Conservation (phyloP, 1,284 basidiomycete species). For the Prillingera fragicola region DNA sequence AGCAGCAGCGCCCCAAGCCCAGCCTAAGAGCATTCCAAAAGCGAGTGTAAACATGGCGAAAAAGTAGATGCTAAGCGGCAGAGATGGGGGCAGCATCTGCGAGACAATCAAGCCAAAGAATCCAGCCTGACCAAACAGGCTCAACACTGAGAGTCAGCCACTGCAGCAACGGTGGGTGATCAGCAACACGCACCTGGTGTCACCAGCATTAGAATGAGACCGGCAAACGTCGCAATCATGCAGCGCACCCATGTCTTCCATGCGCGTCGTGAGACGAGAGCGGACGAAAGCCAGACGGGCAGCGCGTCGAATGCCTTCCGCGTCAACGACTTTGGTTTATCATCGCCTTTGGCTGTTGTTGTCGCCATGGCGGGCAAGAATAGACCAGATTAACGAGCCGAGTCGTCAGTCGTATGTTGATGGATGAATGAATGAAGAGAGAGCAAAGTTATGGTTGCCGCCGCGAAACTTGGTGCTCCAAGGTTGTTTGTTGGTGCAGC, state of each 20-base stretch:
- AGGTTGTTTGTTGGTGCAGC: too few relatives aligned
- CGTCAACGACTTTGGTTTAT: too few relatives aligned
- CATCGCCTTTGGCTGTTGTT: too few relatives aligned
- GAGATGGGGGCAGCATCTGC: constrained; percentile 41
- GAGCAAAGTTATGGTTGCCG: too few relatives aligned
- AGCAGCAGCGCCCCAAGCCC: constrained; percentile 66
- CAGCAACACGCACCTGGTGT: neutral
- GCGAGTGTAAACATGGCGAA: constrained; percentile 53
- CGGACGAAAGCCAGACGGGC: constrained; percentile 25
- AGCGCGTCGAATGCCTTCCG: constrained; percentile 10
- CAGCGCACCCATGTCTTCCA: constrained; percentile 44
- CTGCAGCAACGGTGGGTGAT: neutral
- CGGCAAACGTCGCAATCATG: constrained; percentile 33
- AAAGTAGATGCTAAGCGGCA: constrained; percentile 40
- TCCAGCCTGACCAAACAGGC: constrained; percentile 29
- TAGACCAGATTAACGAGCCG: too few relatives aligned
- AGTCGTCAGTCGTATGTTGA: too few relatives aligned
- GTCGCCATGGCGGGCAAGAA: too few relatives aligned
- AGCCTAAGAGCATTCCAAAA: constrained; percentile 62
- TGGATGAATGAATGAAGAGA: too few relatives aligned
- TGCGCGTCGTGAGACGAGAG: constrained; percentile 22
- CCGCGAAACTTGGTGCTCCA: too few relatives aligned
- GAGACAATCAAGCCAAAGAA: constrained; percentile 39
- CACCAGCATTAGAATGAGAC: constrained; percentile 33
- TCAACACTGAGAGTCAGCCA: constrained; percentile 23